phyloP scores from a whole-genome alignment of 1,284 basidiomycete genomes.

The Entoloma clypeatum region DNA sequence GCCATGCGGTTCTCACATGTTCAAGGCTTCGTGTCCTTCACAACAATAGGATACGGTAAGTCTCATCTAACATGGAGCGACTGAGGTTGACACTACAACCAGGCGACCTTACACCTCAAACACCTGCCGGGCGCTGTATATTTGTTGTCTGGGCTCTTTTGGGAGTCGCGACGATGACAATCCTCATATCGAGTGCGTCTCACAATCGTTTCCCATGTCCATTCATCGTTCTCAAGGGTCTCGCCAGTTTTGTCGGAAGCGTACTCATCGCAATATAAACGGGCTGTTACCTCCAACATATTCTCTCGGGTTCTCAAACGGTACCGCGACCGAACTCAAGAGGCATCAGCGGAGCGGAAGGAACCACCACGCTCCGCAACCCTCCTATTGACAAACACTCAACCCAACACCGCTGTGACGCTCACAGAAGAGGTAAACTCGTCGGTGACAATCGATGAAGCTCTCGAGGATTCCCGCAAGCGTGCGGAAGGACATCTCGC shows the following conservation, averaged over 20 bases:
- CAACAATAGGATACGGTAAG: constrained; percentile 63
- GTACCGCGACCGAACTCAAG: constrained; percentile 31
- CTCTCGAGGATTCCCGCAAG: constrained; percentile 18
- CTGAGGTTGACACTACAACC: neutral
- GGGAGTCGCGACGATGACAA: constrained; percentile 73
- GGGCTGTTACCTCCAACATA: constrained; percentile 40
- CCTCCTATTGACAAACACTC: too few relatives aligned
- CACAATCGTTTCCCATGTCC: neutral
- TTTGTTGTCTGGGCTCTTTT: constrained; percentile 82
- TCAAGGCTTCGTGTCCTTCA: constrained; percentile 57
- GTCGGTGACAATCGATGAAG: constrained; percentile 7
- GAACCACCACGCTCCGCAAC: constrained; percentile 1
- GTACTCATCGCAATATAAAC: constrained; percentile 53
- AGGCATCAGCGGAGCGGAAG: constrained; percentile 6
- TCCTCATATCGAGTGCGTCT: constrained; percentile 61
- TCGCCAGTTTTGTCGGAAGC: constrained; percentile 60
- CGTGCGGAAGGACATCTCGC: constrained; percentile 39
- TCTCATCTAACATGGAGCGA: neutral
- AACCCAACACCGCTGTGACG: too few relatives aligned
- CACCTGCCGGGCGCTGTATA: constrained; percentile 67
- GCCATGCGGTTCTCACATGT: constrained; percentile 1
- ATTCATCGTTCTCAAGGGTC: constrained; percentile 4
- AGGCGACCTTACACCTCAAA: constrained; percentile 59
- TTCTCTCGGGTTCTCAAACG: constrained; percentile 47
- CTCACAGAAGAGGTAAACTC: neutral